Evolutionary conservation across 169 alveolate genomes (phyloP).

Genomic region (Cryptosporidium xiaoi): DNA sequence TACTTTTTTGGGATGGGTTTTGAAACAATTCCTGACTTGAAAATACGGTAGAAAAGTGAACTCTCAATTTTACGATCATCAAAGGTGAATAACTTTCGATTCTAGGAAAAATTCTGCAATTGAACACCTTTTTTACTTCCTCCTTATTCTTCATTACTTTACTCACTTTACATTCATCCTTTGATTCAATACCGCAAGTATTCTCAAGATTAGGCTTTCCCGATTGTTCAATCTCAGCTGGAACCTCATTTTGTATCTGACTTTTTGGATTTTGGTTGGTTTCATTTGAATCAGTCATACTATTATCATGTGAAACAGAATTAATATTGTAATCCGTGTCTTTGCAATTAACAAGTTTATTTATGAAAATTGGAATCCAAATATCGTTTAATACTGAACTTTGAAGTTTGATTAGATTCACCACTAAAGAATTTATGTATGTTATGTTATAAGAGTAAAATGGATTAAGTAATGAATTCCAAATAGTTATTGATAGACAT

Average conservation of each 20-base stretch:
- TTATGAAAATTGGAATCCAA: slow-evolving; percentile 59
- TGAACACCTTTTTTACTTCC: not conserved
- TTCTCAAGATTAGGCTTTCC: not conserved
- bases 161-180: not conserved
- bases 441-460: slow-evolving; percentile 2
- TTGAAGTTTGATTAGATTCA: slow-evolving; percentile 33
- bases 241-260: not conserved
- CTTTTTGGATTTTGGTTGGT: not conserved
- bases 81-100: slow-evolving; percentile 1
- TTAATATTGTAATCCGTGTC: not conserved
- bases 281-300: not conserved
- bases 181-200: not conserved
- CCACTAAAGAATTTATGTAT: slow-evolving; percentile 26
- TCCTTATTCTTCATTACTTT: not conserved
- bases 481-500: slow-evolving; percentile 35
- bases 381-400: slow-evolving; percentile 11
- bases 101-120: slow-evolving; percentile 24
- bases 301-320: not conserved
- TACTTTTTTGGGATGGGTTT: not conserved
- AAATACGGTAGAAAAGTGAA: slow-evolving; percentile 13
- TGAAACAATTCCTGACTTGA: slow-evolving; percentile 15
- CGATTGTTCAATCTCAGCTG: not conserved
- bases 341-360: not conserved
- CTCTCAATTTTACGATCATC: slow-evolving; percentile 24
- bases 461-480: slow-evolving; percentile 59